phyloP scores from a whole-genome alignment of 2,329 filamentous ascomycete species.

The Penicillium digitatum region DNA sequence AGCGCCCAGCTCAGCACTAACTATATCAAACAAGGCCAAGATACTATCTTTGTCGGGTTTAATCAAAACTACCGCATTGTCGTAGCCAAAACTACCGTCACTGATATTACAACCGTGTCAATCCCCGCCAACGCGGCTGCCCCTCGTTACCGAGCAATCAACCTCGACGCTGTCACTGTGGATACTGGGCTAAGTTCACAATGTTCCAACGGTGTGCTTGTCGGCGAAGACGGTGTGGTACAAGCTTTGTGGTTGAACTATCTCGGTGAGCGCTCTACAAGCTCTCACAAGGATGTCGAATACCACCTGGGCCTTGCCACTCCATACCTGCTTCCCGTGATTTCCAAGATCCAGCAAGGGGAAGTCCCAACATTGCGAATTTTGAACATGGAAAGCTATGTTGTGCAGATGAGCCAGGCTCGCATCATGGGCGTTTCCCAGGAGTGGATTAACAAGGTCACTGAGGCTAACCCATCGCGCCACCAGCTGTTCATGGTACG shows the following conservation, averaged over 20 bases:
- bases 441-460: constrained; percentile 89
- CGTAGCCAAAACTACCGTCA: constrained; percentile 88
- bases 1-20: constrained; percentile 78
- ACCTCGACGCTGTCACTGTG: constrained; percentile 94
- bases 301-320: constrained; percentile 92
- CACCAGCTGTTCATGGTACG: constrained; percentile 98
- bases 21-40: constrained; percentile 84
- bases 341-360: constrained; percentile 77
- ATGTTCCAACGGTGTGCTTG: constrained; percentile 88
- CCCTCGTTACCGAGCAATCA: constrained; percentile 88
- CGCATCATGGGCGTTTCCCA: constrained; percentile 96
- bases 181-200: constrained; percentile 88
- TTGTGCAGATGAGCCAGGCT: constrained; percentile 94
- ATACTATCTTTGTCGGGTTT: constrained; percentile 96
- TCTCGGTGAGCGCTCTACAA: constrained; percentile 77
- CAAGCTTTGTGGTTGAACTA: constrained; percentile 97
- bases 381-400: constrained; percentile 87
- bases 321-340: constrained; percentile 81
- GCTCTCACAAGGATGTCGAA: constrained; percentile 83
- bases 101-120: constrained; percentile 93
- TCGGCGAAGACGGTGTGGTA: constrained; percentile 84
- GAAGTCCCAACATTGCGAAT: constrained; percentile 79
- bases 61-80: constrained; percentile 94
- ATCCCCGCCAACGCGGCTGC: constrained; percentile 92
- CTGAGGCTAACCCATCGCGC: constrained; percentile 80